Conservation (phyloP, 148 eudicot species). For the Pharnaceum exiguum region DNA sequence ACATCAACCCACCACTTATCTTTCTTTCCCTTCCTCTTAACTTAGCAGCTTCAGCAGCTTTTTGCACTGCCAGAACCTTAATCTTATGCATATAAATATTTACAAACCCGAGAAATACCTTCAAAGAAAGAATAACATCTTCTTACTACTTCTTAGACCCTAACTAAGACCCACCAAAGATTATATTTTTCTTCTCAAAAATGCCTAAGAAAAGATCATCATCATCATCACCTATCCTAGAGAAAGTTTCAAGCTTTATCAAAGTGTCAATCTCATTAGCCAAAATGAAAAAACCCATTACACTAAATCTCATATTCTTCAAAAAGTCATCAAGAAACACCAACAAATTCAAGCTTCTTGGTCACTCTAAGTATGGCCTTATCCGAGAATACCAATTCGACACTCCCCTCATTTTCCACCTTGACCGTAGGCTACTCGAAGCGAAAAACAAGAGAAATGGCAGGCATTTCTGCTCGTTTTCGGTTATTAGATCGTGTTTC, state of each 20-base stretch:
- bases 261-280: conserved; percentile 8
- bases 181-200: too few species aligned
- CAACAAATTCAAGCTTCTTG: conserved; percentile 12
- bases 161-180: neutral
- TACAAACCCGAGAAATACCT: too few species aligned
- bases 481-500: conserved; percentile 9
- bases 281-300: conserved; percentile 10
- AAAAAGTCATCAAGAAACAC: conserved; percentile 2
- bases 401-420: neutral
- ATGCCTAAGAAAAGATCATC: conserved; percentile 11
- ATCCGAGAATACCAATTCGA: conserved; percentile 21
- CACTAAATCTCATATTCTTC: conserved; percentile 3
- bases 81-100: neutral
- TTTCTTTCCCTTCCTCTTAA: neutral
- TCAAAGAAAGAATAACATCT: neutral
- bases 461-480: neutral
- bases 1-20: neutral
- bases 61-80: neutral
- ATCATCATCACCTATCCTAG: conserved; percentile 5
- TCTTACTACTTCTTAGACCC: neutral
- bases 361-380: conserved; percentile 12
- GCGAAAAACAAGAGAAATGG: neutral
- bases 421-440: neutral
- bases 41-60: neutral
- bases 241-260: conserved; percentile 14